These are phyloP conservation scores for Sordaria brevicollis DNA, from an alignment of 495 filamentous ascomycete species.

Conservation along the genomic window DNA sequence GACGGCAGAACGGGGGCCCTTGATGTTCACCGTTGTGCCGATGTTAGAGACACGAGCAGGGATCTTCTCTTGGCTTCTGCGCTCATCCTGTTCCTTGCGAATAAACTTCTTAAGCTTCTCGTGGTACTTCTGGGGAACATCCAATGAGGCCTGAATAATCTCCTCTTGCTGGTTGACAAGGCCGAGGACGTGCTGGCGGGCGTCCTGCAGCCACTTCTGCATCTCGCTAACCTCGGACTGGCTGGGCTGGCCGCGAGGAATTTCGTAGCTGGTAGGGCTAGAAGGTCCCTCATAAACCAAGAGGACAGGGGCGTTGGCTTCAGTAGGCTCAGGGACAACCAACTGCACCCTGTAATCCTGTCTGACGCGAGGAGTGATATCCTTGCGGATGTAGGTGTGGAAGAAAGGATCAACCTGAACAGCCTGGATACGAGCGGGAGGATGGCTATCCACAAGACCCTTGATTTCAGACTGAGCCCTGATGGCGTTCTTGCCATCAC, in stretches of 20 bases:
- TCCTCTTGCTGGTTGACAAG: slow-evolving; percentile 63
- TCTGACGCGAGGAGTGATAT: slow-evolving; percentile 51
- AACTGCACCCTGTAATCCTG: slow-evolving; percentile 70
- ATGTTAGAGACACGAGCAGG: slow-evolving; percentile 56
- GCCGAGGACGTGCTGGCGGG: slow-evolving; percentile 56
- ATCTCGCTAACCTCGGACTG: slow-evolving; percentile 18
- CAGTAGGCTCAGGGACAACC: slow-evolving; percentile 55
- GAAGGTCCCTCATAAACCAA: slow-evolving; percentile 73
- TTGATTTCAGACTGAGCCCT: slow-evolving; percentile 73
- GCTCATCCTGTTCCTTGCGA: slow-evolving; percentile 59
- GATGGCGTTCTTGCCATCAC: slow-evolving; percentile 73
- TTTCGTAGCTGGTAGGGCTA: slow-evolving; percentile 47
- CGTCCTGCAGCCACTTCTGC: slow-evolving; percentile 58
- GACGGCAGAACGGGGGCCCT: slow-evolving; percentile 64
- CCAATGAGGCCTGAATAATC: slow-evolving; percentile 52
- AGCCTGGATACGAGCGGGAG: slow-evolving; percentile 61
- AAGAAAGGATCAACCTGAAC: slow-evolving; percentile 77
- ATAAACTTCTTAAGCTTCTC: slow-evolving; percentile 71
- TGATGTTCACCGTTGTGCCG: slow-evolving; percentile 53
- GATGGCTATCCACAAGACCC: slow-evolving; percentile 67
- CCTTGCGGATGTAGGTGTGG: slow-evolving; percentile 62
- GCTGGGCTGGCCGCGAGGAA: slow-evolving; percentile 48
- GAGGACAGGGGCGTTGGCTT: slow-evolving; percentile 55
- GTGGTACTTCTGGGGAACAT: slow-evolving; percentile 65
- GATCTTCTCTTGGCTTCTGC: slow-evolving; percentile 52